These are phyloP conservation scores for Euphorbia tirucalli DNA, from an alignment of 345 rosid genomes.

Conservation along the genomic window DNA sequence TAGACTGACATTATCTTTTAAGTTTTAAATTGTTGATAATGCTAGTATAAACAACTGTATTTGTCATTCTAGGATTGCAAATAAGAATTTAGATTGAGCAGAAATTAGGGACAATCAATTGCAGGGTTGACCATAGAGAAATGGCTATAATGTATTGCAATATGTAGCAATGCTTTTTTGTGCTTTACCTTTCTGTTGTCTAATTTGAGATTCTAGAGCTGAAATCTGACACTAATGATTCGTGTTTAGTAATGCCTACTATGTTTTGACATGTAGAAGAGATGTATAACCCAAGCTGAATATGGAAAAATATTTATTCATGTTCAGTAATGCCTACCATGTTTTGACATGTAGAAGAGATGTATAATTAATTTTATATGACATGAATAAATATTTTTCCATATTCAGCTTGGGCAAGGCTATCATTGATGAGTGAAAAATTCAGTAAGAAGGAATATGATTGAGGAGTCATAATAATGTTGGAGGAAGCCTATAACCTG, in stretches of 20 bases:
- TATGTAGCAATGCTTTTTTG: background rate
- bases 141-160: background rate
- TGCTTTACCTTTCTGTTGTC: background rate
- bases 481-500: background rate
- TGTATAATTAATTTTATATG: background rate
- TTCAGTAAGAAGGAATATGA: background rate
- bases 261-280: background rate
- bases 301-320: background rate
- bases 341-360: background rate
- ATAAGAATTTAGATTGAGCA: background rate
- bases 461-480: background rate
- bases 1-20: background rate
- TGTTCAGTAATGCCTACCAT: no score
- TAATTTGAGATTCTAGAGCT: conserved; percentile 1
- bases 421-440: background rate
- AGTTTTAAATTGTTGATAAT: background rate
- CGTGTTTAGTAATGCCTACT: background rate
- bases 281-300: background rate
- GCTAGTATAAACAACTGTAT: background rate
- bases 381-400: background rate
- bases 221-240: background rate
- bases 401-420: background rate
- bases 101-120: background rate
- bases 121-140: background rate
- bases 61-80: conserved; percentile 1